Base-by-base conservation (phyloP, 208 protist species). In the Angomonas ambiguus region DNA sequence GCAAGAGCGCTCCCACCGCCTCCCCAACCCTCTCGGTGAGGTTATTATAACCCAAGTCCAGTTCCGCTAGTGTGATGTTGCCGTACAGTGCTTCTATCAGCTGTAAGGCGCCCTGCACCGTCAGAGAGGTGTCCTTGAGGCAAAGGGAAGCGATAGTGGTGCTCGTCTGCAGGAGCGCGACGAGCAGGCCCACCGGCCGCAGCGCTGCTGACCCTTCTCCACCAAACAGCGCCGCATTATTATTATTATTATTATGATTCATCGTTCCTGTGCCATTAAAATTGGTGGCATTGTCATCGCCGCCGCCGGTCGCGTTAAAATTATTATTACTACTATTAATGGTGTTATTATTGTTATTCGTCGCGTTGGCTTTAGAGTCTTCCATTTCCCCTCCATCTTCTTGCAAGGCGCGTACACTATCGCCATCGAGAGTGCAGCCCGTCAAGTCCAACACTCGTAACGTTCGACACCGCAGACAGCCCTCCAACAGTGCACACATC, bases 31-130 rank as follows among this genome's bases (percentile, higher is more conserved):
- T 25, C 2, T 76, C 53, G 13, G 72, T 74, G 22, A 95, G 79
- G 5, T 71, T 41, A 60, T 96, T 96, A 27, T 85, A 64, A 45
- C 77, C 81, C 11, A 96, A 33, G 79, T 94, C 81, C 8, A 96
- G 74, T 35, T 69, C 71, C 24, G 74, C 65, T 4, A 94, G 67
- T 6, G 63, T 79, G 30, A 33, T 74, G 59, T 83, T 92, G 25
- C 76, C 32, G 31, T 67, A 59, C 2, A 86, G 76, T 3, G 85
- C 84, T 27, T 77, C 34, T 51, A 95, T 67, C 20, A 96, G 59
- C 20, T 59, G 64, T 1, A 87, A 63, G 0, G 87, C 86, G 28
- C 73, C 81, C 28, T 30, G 28, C 57, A 77, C 79, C 1, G 65
- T 80, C 4, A 96, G 65, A 16, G 68, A 69, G 8, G 87, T 77